A percentile compares a stretch with the other conserved stretches of the same genome.
Evolutionary conservation across 2,329 filamentous ascomycete species (phyloP).

Genomic region (Calonectria montana): DNA sequence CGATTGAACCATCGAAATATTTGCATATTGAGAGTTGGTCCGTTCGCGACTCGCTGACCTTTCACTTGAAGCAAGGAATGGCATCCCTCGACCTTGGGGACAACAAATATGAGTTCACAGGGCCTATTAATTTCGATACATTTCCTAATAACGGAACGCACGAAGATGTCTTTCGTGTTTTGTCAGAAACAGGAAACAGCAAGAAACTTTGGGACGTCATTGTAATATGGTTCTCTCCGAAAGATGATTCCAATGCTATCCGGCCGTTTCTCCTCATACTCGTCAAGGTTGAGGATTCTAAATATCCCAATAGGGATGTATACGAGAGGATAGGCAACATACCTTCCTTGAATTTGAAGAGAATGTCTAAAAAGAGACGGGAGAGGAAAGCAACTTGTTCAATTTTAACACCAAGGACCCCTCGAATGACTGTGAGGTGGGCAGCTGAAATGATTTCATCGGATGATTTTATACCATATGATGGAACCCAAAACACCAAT

Average conservation of each 20-base stretch:
- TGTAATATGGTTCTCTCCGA: not conserved
- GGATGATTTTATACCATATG: not conserved
- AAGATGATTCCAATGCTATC: not conserved
- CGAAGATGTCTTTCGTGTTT: not conserved
- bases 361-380: not conserved
- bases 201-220: not conserved
- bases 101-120: not conserved
- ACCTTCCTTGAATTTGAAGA: not conserved
- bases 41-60: not conserved
- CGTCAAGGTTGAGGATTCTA: not conserved
- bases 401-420: not conserved
- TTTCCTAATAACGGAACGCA: not conserved
- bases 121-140: not conserved
- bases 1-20: not conserved
- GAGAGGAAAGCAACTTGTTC: not conserved
- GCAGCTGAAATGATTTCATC: not conserved
- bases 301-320: not conserved
- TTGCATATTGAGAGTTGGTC: not conserved
- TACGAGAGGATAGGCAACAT: slow-evolving; percentile 5
- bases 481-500: not conserved
- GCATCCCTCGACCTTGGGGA: not conserved
- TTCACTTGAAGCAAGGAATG: not conserved
- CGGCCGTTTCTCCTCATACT: not conserved
- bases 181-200: not conserved
- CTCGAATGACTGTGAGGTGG: not conserved